Evolutionary conservation across 352 stramenopile genomes (phyloP), one percentile per base, ranked within the genome.

Genomic region (Globisporangium radiosum): DNA sequence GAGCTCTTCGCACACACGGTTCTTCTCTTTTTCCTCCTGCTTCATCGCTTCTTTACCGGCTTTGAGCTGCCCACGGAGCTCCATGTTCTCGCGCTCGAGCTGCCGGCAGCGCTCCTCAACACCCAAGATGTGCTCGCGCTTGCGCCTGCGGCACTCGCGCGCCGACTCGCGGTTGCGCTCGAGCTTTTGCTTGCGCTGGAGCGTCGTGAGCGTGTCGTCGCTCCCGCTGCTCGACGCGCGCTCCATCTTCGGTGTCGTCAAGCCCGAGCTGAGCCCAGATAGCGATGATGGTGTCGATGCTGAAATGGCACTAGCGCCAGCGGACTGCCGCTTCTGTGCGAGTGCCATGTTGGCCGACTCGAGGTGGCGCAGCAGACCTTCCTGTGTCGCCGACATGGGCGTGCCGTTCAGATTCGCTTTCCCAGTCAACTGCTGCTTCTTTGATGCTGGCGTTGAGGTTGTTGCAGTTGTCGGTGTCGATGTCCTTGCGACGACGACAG

Each of bases 161-260:
- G 89, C 92, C 33, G 81, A 95, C 62, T 97, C 78, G 33, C 89
- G 85, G 75, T 98, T 98, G 58, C 93, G 90, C 70, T 97, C 90
- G 11, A 97, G 76, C 66, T 96, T 92, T 56, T 89, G 75, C 61
- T 88, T 90, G 59, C 82, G 80, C 64, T 89, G 78, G 17, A 85
- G 63, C 53, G 70, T 85, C 33, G 64, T 75, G 54, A 69, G 52
- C 45, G 56, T 48, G 47, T 69, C 47, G 64, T 86, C 79, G 55
- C 76, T 82, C 40, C 81, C 76, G 56, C 78, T 89, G 67, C 73
- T 87, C 36, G 66, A 70, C 17, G 73, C 66, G 7, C 58, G 49
- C 61, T 91, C 81, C 15, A 68, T 49, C 71, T 90, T 90, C 42
- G 81, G 73, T 1, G 57, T 72, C 37, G 75, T 71, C 25, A 64